Percentiles rank a stretch among this genome's conserved stretches.
Evolutionary conservation across 2,329 filamentous ascomycete genomes (phyloP).

Genomic region (Coccinonectria pachysandricola): DNA sequence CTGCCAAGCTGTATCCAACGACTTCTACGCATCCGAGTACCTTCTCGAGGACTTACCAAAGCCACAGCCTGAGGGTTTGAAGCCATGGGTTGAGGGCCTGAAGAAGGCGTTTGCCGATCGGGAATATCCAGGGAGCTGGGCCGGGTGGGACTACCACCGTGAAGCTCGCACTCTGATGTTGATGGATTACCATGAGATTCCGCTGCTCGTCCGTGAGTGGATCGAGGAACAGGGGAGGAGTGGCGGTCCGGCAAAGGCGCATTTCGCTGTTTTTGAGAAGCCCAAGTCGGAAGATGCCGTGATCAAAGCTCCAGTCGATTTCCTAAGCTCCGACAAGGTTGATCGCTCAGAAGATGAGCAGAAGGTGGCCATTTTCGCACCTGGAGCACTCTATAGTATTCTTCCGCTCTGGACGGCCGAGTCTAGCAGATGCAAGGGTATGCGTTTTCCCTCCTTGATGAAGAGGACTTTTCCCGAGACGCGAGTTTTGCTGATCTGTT

Average conservation of each 20-base stretch:
- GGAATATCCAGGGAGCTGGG: constrained; percentile 42
- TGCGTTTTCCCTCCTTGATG: no score
- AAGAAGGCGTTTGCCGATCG: constrained; percentile 29
- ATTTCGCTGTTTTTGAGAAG: constrained; percentile 32
- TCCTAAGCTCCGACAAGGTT: constrained; percentile 17
- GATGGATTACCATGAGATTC: constrained; percentile 36
- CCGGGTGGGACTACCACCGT: constrained; percentile 41
- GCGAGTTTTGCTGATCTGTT: no score
- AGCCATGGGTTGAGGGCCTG: constrained; percentile 29
- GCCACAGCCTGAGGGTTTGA: constrained; percentile 27
- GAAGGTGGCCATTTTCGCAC: constrained; percentile 39
- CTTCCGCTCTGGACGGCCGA: constrained; percentile 40
- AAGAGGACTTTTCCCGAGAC: no score
- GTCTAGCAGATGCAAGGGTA: constrained; percentile 32
- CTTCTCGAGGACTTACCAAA: constrained; percentile 33
- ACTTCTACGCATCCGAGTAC: constrained; percentile 30
- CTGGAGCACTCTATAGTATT: constrained; percentile 38
- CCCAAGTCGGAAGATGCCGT: constrained; percentile 27
- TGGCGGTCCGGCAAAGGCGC: constrained; percentile 24
- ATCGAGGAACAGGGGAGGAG: constrained; percentile 32
- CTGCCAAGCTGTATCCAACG: constrained; percentile 25
- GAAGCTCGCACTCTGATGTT: constrained; percentile 35
- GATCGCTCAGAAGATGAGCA: constrained; percentile 22
- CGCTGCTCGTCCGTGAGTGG: constrained; percentile 35
- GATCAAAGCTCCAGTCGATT: constrained; percentile 27